These are phyloP conservation scores for Hydnomerulius pinastri DNA, from an alignment of 768 basidiomycete genomes.

Conservation along the genomic window DNA sequence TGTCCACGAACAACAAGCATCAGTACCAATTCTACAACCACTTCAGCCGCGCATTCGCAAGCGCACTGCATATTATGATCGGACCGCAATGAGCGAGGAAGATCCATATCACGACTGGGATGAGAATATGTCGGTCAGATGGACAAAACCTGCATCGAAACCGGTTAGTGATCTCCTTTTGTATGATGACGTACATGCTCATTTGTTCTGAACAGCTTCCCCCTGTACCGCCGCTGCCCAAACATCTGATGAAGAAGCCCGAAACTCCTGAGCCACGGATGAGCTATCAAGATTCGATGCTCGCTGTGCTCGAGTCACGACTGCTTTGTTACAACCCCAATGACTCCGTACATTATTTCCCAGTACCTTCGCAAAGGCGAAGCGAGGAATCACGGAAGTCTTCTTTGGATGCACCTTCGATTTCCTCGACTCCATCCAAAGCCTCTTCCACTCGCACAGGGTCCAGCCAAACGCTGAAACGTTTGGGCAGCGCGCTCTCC, in stretches of 20 bases:
- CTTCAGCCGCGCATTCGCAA: slow-evolving; percentile 35
- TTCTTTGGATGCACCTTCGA: slow-evolving; percentile 32
- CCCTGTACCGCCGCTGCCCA: slow-evolving; percentile 28
- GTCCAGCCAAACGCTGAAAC: slow-evolving; percentile 21
- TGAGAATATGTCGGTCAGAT: slow-evolving; percentile 34
- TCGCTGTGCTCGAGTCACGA: slow-evolving; percentile 33
- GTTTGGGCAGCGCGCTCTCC: slow-evolving; percentile 16
- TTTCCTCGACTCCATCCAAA: slow-evolving; percentile 25
- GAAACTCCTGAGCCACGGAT: slow-evolving; percentile 15
- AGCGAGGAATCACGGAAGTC: slow-evolving; percentile 27
- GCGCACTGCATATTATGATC: slow-evolving; percentile 27
- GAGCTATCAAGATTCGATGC: slow-evolving; percentile 32
- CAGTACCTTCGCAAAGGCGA: slow-evolving; percentile 33
- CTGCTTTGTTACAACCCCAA: slow-evolving; percentile 27
- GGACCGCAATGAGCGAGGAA: slow-evolving; percentile 36
- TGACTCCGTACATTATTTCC: slow-evolving; percentile 36
- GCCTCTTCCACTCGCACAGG: slow-evolving; percentile 17
- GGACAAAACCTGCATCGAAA: slow-evolving; percentile 9
- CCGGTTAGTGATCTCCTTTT: slow-evolving; percentile 17
- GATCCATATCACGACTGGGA: slow-evolving; percentile 38
- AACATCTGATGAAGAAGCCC: slow-evolving; percentile 23
- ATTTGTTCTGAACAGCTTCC: slow-evolving; percentile 20
- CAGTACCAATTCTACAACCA: slow-evolving; percentile 32
- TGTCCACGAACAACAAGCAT: slow-evolving; percentile 33
- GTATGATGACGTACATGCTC: neutral